phyloP scores from a whole-genome alignment of 495 filamentous ascomycete species.

The Podospora pseudocomata region DNA sequence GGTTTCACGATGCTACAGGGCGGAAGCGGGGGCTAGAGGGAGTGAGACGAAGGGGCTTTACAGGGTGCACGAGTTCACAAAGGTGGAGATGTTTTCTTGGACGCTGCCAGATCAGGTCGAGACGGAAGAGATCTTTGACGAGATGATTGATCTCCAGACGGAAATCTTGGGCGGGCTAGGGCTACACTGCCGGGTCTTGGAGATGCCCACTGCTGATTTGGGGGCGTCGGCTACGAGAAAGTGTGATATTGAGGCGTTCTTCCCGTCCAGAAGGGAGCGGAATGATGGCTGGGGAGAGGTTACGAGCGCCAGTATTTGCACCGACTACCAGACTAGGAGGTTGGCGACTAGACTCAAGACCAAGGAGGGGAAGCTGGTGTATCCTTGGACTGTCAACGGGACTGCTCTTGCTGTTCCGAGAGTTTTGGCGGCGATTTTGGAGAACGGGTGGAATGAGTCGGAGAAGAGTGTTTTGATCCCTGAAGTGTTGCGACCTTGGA shows the following conservation, averaged over 20 bases:
- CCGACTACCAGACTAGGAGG: constrained; percentile 86
- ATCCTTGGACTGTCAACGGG: constrained; percentile 87
- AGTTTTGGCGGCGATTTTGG: constrained; percentile 84
- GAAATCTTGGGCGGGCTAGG: constrained; percentile 70
- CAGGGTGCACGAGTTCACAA: constrained; percentile 98
- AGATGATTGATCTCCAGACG: constrained; percentile 82
- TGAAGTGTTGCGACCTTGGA: constrained; percentile 71
- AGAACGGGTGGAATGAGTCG: constrained; percentile 81
- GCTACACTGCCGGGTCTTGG: constrained; percentile 82
- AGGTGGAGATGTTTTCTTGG: constrained; percentile 97
- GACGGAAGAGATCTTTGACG: constrained; percentile 63
- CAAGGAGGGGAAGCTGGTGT: constrained; percentile 47
- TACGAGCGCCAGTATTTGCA: constrained; percentile 84
- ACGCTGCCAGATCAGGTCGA: constrained; percentile 46
- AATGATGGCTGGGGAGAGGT: constrained; percentile 93
- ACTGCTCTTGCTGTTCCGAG: constrained; percentile 90
- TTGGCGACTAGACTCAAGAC: constrained; percentile 65
- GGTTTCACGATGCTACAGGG: constrained; percentile 83
- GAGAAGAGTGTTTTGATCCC: constrained; percentile 65
- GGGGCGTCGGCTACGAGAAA: constrained; percentile 85
- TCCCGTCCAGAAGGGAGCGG: constrained; percentile 70
- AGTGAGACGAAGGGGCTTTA: constrained; percentile 91
- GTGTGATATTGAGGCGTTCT: constrained; percentile 88
- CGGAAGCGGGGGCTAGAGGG: constrained; percentile 87
- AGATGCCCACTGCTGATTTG: constrained; percentile 87